Evolutionary conservation across 257 asterid genomes (phyloP).

Genomic region (Eustoma russellianum): DNA sequence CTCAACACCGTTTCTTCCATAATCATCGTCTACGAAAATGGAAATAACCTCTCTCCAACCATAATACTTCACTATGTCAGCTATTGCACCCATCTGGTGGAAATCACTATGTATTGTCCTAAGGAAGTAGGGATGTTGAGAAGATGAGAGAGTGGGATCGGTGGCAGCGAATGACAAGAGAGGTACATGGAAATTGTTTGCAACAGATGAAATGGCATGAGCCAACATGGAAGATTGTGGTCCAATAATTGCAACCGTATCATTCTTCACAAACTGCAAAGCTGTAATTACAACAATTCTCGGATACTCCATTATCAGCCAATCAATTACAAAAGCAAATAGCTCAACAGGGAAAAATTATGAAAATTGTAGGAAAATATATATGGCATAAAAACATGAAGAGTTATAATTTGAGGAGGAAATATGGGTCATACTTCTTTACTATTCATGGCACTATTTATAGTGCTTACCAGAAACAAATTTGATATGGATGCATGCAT

Average conservation of each 20-base stretch:
- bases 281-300: constrained; percentile 25
- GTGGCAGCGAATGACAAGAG: constrained; percentile 73
- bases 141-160: constrained; percentile 69
- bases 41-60: constrained; percentile 51
- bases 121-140: constrained; percentile 74
- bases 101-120: constrained; percentile 76
- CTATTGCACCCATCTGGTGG: constrained; percentile 65
- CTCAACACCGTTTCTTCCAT: constrained; percentile 46
- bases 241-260: constrained; percentile 70
- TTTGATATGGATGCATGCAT: no score
- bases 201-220: constrained; percentile 68
- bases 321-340: no score
- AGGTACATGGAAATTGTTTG: constrained; percentile 77
- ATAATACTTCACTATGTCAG: constrained; percentile 52
- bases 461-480: no score
- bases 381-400: no score
- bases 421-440: no score
- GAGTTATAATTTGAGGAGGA: no score
- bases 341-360: no score
- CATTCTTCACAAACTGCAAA: constrained; percentile 59
- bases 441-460: no score
- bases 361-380: no score
- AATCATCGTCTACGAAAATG: constrained; percentile 62
- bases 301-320: no score
- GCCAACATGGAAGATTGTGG: constrained; percentile 84